A percentile compares a stretch with the other conserved stretches of the same genome.
Conservation (phyloP, 2,329 filamentous ascomycete species). For the Gaeumannomyces sp. region DNA sequence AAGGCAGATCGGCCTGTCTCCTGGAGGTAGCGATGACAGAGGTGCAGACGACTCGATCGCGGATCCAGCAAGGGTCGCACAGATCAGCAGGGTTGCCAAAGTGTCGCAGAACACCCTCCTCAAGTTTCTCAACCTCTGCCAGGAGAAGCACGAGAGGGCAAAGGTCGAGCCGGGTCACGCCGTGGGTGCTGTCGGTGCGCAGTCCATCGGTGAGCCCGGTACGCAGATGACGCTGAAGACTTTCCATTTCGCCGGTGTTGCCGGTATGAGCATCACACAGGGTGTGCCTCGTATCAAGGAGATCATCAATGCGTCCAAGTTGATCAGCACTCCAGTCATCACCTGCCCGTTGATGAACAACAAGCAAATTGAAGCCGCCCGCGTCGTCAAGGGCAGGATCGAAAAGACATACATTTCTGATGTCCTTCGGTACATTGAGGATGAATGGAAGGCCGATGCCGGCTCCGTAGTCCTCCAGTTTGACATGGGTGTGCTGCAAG, state of each 20-base stretch:
- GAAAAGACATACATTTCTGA: slow-evolving; percentile 92
- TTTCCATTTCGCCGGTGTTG: slow-evolving; percentile 99
- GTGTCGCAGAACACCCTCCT: slow-evolving; percentile 68
- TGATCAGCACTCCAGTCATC: slow-evolving; percentile 92
- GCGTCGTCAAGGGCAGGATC: slow-evolving; percentile 85
- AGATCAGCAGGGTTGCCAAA: slow-evolving; percentile 71
- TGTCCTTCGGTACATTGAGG: slow-evolving; percentile 72
- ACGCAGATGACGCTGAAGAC: slow-evolving; percentile 99
- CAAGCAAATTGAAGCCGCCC: slow-evolving; percentile 69
- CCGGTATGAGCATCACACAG: slow-evolving; percentile 98
- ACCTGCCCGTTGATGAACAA: slow-evolving; percentile 76
- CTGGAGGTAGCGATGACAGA: not conserved
- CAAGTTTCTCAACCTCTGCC: slow-evolving; percentile 72
- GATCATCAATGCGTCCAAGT: slow-evolving; percentile 96
- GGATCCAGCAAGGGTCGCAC: slow-evolving; percentile 28
- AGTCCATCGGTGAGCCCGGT: slow-evolving; percentile 96
- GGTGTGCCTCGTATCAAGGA: slow-evolving; percentile 99
- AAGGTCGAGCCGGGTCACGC: slow-evolving; percentile 92
- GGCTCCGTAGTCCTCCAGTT: slow-evolving; percentile 77
- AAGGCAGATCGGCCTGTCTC: slow-evolving; percentile 40
- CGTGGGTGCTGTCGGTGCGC: slow-evolving; percentile 90
- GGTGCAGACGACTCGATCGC: slow-evolving; percentile 24
- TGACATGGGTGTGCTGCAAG: slow-evolving; percentile 70
- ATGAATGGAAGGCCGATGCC: slow-evolving; percentile 74
- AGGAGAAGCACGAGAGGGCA: slow-evolving; percentile 85